Percentiles rank a stretch among this genome's conserved stretches.
Evolutionary conservation across 1,284 basidiomycete genomes (phyloP).

Genomic region (Naganishia sp.): DNA sequence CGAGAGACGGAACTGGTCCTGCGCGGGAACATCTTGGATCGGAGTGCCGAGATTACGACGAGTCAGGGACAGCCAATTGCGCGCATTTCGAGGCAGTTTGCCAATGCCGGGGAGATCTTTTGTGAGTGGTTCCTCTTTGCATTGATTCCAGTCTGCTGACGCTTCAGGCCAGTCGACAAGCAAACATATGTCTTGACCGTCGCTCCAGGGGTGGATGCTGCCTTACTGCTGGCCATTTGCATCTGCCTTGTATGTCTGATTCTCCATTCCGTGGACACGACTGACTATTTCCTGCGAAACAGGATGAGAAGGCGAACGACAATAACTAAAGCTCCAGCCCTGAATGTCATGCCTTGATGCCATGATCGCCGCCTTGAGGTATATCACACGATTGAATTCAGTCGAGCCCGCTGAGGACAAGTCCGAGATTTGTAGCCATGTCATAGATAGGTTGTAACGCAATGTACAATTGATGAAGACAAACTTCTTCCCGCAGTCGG

Average conservation of each 20-base stretch:
- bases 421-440: too few species aligned
- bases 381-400: too few species aligned
- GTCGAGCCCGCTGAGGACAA: too few species aligned
- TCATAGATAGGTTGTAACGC: too few species aligned
- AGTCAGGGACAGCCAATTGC: slow-evolving; percentile 9
- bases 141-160: neutral
- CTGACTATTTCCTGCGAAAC: neutral
- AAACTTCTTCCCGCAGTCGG: too few species aligned
- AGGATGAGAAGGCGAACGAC: slow-evolving; percentile 29
- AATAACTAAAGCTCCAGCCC: neutral
- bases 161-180: slow-evolving; percentile 12
- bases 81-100: slow-evolving; percentile 17
- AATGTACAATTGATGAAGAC: too few species aligned
- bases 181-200: slow-evolving; percentile 28
- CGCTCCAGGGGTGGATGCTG: slow-evolving; percentile 26
- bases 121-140: neutral
- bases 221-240: slow-evolving; percentile 23
- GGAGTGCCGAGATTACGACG: slow-evolving; percentile 30
- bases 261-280: neutral
- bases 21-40: slow-evolving; percentile 22
- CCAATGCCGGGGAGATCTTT: slow-evolving; percentile 25
- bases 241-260: slow-evolving; percentile 26
- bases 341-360: too few species aligned
- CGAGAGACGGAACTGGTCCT: slow-evolving; percentile 19
- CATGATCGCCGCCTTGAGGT: too few species aligned